Evolutionary conservation across 768 basidiomycete species (phyloP), one percentile per base, ranked within the genome.

Genomic region (Lactifluus rugatus): DNA sequence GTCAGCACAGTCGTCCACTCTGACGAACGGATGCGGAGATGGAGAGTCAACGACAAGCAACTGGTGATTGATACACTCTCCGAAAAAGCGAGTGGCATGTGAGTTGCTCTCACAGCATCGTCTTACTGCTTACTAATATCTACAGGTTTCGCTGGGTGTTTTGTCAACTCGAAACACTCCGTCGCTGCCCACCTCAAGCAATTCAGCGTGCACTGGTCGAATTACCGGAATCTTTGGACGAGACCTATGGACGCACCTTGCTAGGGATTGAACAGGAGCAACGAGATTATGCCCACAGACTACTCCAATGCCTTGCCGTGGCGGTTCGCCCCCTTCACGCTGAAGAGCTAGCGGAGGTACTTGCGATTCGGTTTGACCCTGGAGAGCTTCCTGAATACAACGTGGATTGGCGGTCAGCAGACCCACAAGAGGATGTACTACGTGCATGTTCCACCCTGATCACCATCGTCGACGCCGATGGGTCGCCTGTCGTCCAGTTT

Each of bases 321-420:
- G 25, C 57, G 2, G 0, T 48, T 36, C 52, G 48, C 23, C 58
- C 58, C 2, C 58, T 59, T 34, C 34, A 17, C 11, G n/a, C 49
- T 9, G 58, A 48, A 2, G 58, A 59, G 16, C 58, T 59, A 13
- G 58, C 52, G 0, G 47, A 59, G 11, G 17, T 59, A 5, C 47
- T 59, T 17, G 21, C 41, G 6, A 31, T 59, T 13, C n/a, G 34
- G 9, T 54, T 59, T 10, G 41, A 52, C 5, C 1, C 32, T 8
- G 25, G 10, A 9, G 5, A 5, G 10, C 25, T 14, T 19, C 52
- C 47, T 3, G 14, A 17, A 3, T 23, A 54, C 5, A 3, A 19
- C 2, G 21, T 6, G 8, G 41, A 53, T 23, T 55, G 32, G 37
- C 7, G 32, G 1, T 21, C 23, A 13, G 52, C 42, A 3, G 47